Evolutionary conservation across 2,329 filamentous ascomycete genomes (phyloP), one percentile per base, ranked within the genome.

Genomic region (Elsinoe necatrix): DNA sequence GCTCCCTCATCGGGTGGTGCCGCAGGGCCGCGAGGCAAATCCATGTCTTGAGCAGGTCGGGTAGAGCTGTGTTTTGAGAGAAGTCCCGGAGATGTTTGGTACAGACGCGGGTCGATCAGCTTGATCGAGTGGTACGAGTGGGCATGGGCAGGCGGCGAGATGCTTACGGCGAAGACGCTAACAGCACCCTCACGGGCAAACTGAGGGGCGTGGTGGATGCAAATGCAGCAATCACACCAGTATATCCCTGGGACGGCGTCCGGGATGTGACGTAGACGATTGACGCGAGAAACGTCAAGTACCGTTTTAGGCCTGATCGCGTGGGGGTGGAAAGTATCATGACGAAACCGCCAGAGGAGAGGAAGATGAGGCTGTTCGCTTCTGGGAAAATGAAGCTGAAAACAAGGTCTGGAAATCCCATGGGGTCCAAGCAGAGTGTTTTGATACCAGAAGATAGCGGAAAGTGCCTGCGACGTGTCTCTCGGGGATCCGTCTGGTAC

Each of bases 261-360:
- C 48, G 48, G 29, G 12, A 52, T 12, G 48, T 52, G 48, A 52
- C 48, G 48, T 52, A 52, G 29, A 39, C n/a, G 25, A 52, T 52
- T 52, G 25, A 35, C 48, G 34, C 29, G 48, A 39, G 16, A 21
- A 52, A 52, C 48, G 48, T 52, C 48, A 39, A 52, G 48, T 37
- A 52, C 48, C 48, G 48, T 39, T 52, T 52, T 52, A 39, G 31
- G 48, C 16, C 20, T 20, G 48, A 34, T 37, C 31, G 48, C 48
- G 48, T 52, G 48, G 48, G 48, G 34, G 29, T 14, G 39, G 48
- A 52, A 52, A 52, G 48, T 34, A 52, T 52, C 31, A 52, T 52
- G 48, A 52, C 48, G 35, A 52, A 52, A 35, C 29, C 25, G 31
- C 31, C 16, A 14, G 16, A 35, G 16, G 29, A 37, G 48, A 39